Evolutionary conservation across 768 basidiomycete genomes (phyloP).

Genomic region (Termitomyces sp.): DNA sequence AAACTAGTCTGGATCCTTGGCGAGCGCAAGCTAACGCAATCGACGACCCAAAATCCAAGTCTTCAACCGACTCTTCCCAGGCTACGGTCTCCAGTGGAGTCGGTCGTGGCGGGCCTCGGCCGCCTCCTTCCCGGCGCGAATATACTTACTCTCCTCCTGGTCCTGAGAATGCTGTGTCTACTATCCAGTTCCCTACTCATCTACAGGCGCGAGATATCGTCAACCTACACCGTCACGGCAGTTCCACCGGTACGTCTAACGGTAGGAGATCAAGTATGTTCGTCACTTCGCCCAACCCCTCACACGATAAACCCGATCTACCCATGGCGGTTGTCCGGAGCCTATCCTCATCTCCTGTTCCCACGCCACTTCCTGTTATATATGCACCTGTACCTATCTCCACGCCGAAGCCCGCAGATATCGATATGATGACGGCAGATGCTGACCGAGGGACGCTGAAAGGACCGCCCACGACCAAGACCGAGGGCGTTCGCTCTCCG

Average conservation of each 20-base stretch:
- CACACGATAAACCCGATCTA: constrained; percentile 1
- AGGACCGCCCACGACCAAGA: neutral
- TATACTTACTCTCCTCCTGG: constrained; percentile 26
- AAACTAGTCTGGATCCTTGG: constrained; percentile 18
- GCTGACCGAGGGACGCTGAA: neutral
- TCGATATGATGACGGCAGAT: constrained; percentile 3
- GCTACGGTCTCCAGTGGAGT: constrained; percentile 19
- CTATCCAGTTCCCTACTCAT: constrained; percentile 14
- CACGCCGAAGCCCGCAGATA: constrained; percentile 3
- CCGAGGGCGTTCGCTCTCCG: neutral
- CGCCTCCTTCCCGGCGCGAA: constrained; percentile 30
- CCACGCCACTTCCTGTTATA: constrained; percentile 5
- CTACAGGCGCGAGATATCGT: constrained; percentile 11
- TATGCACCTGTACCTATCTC: constrained; percentile 9
- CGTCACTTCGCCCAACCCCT: constrained; percentile 9
- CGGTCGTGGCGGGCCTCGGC: constrained; percentile 23
- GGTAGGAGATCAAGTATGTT: constrained; percentile 19
- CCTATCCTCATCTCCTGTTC: constrained; percentile 2
- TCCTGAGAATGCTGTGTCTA: constrained; percentile 10
- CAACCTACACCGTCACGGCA: constrained; percentile 11
- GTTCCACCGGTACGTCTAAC: neutral
- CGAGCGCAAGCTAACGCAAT: constrained; percentile 11
- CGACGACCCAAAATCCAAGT: constrained; percentile 5
- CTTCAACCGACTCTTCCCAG: constrained; percentile 14
- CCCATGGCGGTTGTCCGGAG: constrained; percentile 9